Conservation (phyloP, 2,329 filamentous ascomycete species). For the Alternaria postmessia region DNA sequence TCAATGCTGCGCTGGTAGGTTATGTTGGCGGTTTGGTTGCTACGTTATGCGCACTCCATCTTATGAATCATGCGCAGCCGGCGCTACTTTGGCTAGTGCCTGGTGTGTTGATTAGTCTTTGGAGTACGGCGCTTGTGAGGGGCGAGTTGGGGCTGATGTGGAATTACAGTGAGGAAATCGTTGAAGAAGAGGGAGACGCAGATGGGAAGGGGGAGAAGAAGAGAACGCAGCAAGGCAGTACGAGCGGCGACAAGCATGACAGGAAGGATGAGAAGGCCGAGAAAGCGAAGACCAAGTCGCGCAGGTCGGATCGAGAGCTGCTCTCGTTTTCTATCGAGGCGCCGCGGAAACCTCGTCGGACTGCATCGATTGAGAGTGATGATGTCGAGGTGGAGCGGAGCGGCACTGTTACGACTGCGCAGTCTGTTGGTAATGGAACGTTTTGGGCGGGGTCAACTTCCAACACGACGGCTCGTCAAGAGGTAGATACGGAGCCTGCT, state of each 20-base stretch:
- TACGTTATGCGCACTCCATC: conserved; percentile 78
- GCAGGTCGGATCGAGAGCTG: conserved; percentile 37
- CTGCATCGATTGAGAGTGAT: neutral
- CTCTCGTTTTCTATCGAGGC: conserved; percentile 49
- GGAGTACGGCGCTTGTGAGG: conserved; percentile 73
- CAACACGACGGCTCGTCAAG: conserved; percentile 3
- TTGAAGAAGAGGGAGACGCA: conserved; percentile 44
- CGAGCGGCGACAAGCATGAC: neutral
- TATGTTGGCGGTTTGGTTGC: conserved; percentile 80
- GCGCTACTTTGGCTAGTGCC: conserved; percentile 93
- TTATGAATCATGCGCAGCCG: conserved; percentile 84
- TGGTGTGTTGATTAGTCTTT: conserved; percentile 77
- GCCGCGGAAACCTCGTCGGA: conserved; percentile 36
- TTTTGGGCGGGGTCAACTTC: neutral
- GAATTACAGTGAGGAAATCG: conserved; percentile 75
- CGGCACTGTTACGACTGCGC: neutral
- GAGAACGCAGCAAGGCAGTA: neutral
- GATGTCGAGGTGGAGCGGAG: neutral
- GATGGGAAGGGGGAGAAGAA: neutral
- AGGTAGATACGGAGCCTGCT: conserved; percentile 22
- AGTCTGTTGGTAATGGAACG: neutral
- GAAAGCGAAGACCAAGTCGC: conserved; percentile 7
- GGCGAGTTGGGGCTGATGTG: conserved; percentile 81
- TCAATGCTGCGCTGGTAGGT: conserved; percentile 76
- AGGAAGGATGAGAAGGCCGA: conserved; percentile 10